A percentile compares a stretch with the other conserved stretches of the same genome.
Conservation (phyloP, 768 basidiomycete genomes). For the Phaffia tasmanica region DNA sequence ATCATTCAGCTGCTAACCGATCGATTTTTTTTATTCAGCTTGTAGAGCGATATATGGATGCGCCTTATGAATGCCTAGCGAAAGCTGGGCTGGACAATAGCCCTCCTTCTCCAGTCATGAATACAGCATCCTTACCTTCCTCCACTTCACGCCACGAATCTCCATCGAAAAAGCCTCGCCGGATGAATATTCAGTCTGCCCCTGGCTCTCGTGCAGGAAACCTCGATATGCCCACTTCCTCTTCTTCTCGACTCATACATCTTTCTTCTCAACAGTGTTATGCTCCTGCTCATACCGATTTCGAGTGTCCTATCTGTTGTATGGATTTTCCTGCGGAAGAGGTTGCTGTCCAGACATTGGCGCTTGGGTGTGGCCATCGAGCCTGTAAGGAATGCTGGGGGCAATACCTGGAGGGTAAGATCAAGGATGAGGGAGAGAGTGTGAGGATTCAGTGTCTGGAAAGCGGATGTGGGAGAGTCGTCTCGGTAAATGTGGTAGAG, state of each 20-base stretch:
- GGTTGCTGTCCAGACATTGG: conserved; percentile 48
- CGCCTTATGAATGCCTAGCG: conserved; percentile 56
- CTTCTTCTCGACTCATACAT: conserved; percentile 1
- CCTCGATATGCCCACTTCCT: conserved; percentile 7
- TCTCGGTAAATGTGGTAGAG: conserved; percentile 39
- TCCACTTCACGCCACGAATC: conserved; percentile 27
- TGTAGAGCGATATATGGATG: conserved; percentile 65
- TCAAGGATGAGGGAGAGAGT: conserved; percentile 62
- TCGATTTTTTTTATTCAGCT: conserved; percentile 4
- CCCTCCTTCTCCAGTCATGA: conserved; percentile 7
- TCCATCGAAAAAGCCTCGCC: conserved; percentile 31
- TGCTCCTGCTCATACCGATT: conserved; percentile 41
- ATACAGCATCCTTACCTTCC: conserved; percentile 26
- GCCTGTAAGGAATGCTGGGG: conserved; percentile 80
- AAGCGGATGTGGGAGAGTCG: conserved; percentile 39
- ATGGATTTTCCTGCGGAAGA: conserved; percentile 47
- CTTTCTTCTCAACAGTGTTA: not conserved
- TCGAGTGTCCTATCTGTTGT: conserved; percentile 90
- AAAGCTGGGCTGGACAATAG: conserved; percentile 55
- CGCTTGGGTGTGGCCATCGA: conserved; percentile 68
- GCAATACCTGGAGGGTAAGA: conserved; percentile 66
- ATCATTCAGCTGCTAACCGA: not conserved
- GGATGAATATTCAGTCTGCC: conserved; percentile 34
- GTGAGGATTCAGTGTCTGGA: conserved; percentile 43
- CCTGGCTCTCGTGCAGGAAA: conserved; percentile 31